Percentiles rank a stretch among this genome's conserved stretches.
Evolutionary conservation across 768 basidiomycete genomes (phyloP).

Genomic region (Mycena polygramma): DNA sequence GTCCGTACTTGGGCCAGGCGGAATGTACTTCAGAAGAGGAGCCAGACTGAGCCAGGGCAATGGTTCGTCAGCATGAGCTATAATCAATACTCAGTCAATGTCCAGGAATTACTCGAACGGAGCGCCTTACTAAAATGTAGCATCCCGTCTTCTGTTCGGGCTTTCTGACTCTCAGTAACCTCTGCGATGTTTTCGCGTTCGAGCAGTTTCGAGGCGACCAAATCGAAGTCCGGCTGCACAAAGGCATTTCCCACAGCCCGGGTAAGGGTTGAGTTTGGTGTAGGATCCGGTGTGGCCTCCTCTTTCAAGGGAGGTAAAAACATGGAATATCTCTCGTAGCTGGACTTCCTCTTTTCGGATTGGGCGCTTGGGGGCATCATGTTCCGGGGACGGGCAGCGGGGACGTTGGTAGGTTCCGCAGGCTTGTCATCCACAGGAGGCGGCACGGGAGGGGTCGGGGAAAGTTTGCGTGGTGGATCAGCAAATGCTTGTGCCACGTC

Average conservation of each 20-base stretch:
- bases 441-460: conserved; percentile 5
- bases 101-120: neutral
- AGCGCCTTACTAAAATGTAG: conserved; percentile 48
- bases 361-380: conserved; percentile 44
- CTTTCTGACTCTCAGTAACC: neutral
- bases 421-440: conserved; percentile 32
- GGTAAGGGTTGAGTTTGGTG: conserved; percentile 68
- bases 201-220: conserved; percentile 17
- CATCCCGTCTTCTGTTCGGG: conserved; percentile 24
- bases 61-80: conserved; percentile 57
- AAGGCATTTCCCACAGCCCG: conserved; percentile 43
- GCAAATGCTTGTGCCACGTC: conserved; percentile 77
- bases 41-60: conserved; percentile 65
- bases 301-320: conserved; percentile 76
- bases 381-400: conserved; percentile 36
- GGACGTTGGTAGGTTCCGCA: conserved; percentile 20
- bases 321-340: conserved; percentile 76
- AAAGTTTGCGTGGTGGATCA: conserved; percentile 44
- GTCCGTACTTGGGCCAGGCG: conserved; percentile 48
- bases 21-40: conserved; percentile 53
- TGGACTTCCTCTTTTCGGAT: conserved; percentile 73
- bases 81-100: conserved; percentile 15
- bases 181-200: neutral
- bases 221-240: conserved; percentile 27
- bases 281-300: conserved; percentile 69